Base-by-base conservation (phyloP, 345 rosid genomes). In the Iberis pinnata region DNA sequence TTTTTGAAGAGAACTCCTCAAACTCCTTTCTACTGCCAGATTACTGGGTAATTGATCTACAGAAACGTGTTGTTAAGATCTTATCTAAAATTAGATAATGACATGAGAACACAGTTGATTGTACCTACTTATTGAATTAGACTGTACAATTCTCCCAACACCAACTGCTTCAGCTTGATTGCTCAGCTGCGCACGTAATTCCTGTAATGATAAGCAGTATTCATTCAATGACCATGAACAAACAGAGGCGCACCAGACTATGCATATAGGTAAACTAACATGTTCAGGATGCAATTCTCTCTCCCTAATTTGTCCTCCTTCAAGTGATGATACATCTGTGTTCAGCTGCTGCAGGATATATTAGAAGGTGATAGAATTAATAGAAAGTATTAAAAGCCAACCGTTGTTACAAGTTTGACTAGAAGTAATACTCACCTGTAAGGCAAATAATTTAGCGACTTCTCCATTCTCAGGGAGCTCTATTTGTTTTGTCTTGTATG, bases 401-500 rank as follows among this genome's bases (percentile, higher is more conserved):
- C 17, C 65, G 18, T 40, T 61, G 9, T 13, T 19, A 64, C 32
- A 43, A 16, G 43, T 29, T 45, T 17, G 26, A 22, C 22, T 41
- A 32, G 59, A 64, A 35, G 4, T 12, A 18, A 17, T 8, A 41
- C 71, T 75, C 54, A 87, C 93, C 84, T 71, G 82, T 11, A 81
- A 73, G 35, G 75, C 38, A 65, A 62, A 70, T 38, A 61, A 59
- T 53, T 75, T 75, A 47, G 73, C 68, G 42, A 73, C 86, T 67
- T 82, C 82, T n/a, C 80, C 85, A 29, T 68, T 68, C 66, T 81
- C 83, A 20, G 50, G 58, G 54, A 63, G 75, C 60, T 76, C 71
- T 57, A 18, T 73, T 33, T 64, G 75, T 75, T 80, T 81, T 64
- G 66, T 62, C 58, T 73, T 59, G 69, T 71, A 75, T 40, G 69